These are phyloP conservation scores for Vanrija humicola DNA, from an alignment of 1,284 basidiomycete species.

Conservation along the genomic window DNA sequence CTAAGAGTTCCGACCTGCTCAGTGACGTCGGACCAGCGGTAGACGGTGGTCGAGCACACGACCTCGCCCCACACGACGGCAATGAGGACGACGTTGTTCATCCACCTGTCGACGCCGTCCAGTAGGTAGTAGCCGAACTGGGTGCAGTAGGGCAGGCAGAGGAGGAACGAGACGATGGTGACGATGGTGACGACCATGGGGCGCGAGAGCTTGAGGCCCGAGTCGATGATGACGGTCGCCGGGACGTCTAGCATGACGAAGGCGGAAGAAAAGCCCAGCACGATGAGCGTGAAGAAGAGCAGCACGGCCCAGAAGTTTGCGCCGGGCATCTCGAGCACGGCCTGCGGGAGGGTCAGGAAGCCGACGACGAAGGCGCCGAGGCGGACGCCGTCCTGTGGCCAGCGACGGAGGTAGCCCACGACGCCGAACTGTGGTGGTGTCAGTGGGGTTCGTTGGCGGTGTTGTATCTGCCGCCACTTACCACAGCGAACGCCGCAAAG, in stretches of 20 bases:
- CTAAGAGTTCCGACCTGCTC: conserved; percentile 13
- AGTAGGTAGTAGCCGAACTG: conserved; percentile 26
- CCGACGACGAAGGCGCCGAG: conserved; percentile 21
- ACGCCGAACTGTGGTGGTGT: conserved; percentile 15
- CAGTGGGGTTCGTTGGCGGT: too few species aligned
- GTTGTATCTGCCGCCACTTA: too few species aligned
- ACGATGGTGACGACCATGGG: conserved; percentile 19
- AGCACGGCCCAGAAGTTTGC: conserved; percentile 25
- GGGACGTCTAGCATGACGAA: conserved; percentile 30
- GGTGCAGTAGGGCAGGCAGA: conserved; percentile 27
- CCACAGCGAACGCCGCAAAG: conserved; percentile 22
- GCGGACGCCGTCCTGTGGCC: conserved; percentile 21
- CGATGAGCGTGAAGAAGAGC: conserved; percentile 26
- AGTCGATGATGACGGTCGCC: conserved; percentile 20
- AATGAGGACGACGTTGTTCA: conserved; percentile 24
- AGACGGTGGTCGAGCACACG: conserved; percentile 16
- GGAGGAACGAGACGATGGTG: conserved; percentile 20
- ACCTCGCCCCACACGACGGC: conserved; percentile 24
- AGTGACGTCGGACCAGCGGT: conserved; percentile 19
- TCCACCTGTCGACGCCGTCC: conserved; percentile 24
- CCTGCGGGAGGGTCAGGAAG: conserved; percentile 21
- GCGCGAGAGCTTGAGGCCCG: conserved; percentile 18
- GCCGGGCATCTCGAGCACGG: conserved; percentile 26
- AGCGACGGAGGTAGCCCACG: conserved; percentile 22
- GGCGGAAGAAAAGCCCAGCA: conserved; percentile 22